phyloP scores from a whole-genome alignment of 2,329 filamentous ascomycete genomes.

The Aureobasidium sp. region DNA sequence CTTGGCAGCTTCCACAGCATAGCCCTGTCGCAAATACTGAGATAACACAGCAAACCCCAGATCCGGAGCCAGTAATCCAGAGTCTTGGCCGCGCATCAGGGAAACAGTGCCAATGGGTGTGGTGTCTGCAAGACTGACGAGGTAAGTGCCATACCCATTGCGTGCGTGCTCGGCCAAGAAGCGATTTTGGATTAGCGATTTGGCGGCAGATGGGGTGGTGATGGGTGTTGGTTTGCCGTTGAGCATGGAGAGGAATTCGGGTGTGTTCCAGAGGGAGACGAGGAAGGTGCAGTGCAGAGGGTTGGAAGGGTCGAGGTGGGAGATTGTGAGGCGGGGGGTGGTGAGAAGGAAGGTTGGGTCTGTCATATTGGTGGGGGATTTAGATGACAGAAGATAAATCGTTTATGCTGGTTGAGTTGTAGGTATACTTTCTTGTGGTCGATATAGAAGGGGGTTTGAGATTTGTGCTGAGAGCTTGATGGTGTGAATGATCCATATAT shows the following conservation, averaged over 20 bases:
- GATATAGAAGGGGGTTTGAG: neutral
- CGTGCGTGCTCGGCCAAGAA: neutral
- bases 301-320: neutral
- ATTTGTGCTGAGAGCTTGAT: neutral
- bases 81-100: neutral
- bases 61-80: neutral
- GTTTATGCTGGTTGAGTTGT: neutral
- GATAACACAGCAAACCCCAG: neutral
- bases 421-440: neutral
- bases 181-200: neutral
- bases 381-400: too few relatives aligned
- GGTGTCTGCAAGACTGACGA: neutral
- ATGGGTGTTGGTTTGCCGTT: neutral
- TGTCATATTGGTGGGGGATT: neutral
- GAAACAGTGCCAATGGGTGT: neutral
- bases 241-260: constrained; percentile 2
- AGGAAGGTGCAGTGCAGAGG: neutral
- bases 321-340: neutral
- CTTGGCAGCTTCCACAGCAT: neutral
- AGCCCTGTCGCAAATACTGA: neutral
- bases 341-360: neutral
- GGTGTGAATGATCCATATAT: neutral
- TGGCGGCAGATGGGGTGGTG: neutral
- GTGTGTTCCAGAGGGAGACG: constrained; percentile 1
- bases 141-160: neutral